Percentiles rank a stretch among this genome's conserved stretches.
phyloP scores from a whole-genome alignment of 257 asterid species.

The Forsythia viridissima region DNA sequence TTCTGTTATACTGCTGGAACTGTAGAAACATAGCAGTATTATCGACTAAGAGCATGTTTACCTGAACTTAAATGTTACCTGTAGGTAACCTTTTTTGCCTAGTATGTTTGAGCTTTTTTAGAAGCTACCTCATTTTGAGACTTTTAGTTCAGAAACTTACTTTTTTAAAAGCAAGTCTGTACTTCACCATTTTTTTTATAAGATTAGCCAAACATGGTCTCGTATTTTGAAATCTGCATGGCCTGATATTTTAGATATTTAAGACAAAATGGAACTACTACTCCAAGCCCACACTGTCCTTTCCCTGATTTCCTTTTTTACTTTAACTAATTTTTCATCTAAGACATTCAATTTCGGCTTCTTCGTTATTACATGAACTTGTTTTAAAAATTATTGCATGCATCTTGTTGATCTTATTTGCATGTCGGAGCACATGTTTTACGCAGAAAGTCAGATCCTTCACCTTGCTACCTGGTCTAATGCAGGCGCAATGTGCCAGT shows the following conservation, averaged over 20 bases:
- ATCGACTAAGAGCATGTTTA: background rate
- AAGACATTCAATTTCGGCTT: background rate
- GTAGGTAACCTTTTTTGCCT: background rate
- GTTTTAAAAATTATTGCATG: background rate
- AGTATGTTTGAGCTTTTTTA: background rate
- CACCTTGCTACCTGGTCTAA: constrained; percentile 25
- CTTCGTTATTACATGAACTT: background rate
- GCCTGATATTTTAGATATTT: constrained; percentile 3
- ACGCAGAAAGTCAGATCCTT: background rate
- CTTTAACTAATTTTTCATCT: background rate
- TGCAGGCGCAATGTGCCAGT: constrained; percentile 45
- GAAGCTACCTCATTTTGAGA: background rate
- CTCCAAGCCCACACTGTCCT: constrained; percentile 6
- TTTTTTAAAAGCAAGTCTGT: background rate
- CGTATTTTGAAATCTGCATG: background rate
- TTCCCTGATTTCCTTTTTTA: background rate
- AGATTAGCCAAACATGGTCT: background rate
- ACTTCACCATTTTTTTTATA: background rate
- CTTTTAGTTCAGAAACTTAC: background rate
- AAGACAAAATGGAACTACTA: background rate
- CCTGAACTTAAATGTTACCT: background rate
- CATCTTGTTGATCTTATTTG: background rate
- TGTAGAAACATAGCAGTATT: background rate
- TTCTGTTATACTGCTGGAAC: constrained; percentile 7
- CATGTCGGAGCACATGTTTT: background rate